Conservation (phyloP, 768 basidiomycete genomes). For the Pisolithus sp. region DNA sequence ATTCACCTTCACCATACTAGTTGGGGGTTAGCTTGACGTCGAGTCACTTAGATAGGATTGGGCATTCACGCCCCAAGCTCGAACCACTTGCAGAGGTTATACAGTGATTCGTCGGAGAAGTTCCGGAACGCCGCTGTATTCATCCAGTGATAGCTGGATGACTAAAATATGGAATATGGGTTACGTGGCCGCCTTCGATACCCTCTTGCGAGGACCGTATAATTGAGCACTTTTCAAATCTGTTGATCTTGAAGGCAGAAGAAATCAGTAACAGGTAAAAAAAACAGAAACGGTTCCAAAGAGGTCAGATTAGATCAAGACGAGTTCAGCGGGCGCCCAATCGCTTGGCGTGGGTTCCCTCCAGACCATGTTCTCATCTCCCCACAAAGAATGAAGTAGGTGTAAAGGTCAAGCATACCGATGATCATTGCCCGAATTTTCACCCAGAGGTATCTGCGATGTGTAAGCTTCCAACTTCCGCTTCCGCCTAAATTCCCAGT, state of each 20-base stretch:
- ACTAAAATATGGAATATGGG: background rate
- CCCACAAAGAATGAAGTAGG: conserved; percentile 16
- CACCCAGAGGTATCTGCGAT: background rate
- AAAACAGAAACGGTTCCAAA: conserved; percentile 2
- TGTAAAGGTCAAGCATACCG: conserved; percentile 11
- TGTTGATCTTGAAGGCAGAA: background rate
- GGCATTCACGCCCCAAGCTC: no score
- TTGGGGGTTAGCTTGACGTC: no score
- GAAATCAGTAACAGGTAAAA: background rate
- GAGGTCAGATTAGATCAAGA: conserved; percentile 93
- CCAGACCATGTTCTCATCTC: conserved; percentile 76
- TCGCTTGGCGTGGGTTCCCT: conserved; percentile 51
- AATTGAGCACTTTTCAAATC: background rate
- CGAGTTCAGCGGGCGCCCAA: conserved; percentile 52
- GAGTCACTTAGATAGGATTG: no score
- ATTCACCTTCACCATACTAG: no score
- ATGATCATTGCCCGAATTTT: background rate
- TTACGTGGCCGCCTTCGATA: background rate
- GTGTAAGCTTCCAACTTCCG: conserved; percentile 9
- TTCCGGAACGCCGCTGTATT: no score
- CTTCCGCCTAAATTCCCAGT: conserved; percentile 44
- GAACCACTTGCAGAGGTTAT: no score
- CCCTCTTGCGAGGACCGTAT: background rate
- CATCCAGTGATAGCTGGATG: no score
- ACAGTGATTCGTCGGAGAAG: no score